Evolutionary conservation across 306 rosid genomes (phyloP), one percentile per base, ranked within the genome.

Genomic region (Sechiopsis laciniata): DNA sequence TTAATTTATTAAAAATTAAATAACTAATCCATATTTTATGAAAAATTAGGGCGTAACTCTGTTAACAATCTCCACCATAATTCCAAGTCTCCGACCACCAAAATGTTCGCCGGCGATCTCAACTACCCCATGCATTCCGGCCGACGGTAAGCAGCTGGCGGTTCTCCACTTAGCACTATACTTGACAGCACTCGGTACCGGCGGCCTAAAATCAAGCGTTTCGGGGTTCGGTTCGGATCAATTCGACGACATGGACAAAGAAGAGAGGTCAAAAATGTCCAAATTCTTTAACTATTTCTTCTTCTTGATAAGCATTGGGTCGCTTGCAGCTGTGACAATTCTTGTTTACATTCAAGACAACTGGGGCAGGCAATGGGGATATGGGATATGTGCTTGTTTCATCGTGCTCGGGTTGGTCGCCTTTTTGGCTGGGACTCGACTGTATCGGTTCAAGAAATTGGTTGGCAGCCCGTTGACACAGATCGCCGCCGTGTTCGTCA

Each of bases 161-260:
- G 76, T 85, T n/a, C 87, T 94, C 32, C 82, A 88, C 78, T 8
- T 77, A 57, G 94, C 94, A 2, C 87, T 94, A 8, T 94, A 90
- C 48, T 68, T 86, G 17, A 90, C 90, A 0, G 92, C 97, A 11
- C 90, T 90, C 0, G 97, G 97, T 22, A 90, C 97, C 0, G 97
- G 98, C 0, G 97, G 98, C 7, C 75, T 94, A 12, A 94, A 94
- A 77, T 90, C 98, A 0, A 87, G 96, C 7, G 96, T 90, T 2
- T 88, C 98, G 0, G 97, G 96, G 4, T 90, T 94, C 1, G 98
- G 97, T 3, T 90, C 97, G 0, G 97, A 90, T 62, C 98, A 94
- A 61, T 94, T 94, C 52, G 92, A 90, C 9, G 98, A 87, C 0
- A 6, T 80, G 0, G 87, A 93, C 60, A 10, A 71, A 3, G 69